Conservation (phyloP, 2,329 filamentous ascomycete genomes). For the Neoarthrinium moseri region DNA sequence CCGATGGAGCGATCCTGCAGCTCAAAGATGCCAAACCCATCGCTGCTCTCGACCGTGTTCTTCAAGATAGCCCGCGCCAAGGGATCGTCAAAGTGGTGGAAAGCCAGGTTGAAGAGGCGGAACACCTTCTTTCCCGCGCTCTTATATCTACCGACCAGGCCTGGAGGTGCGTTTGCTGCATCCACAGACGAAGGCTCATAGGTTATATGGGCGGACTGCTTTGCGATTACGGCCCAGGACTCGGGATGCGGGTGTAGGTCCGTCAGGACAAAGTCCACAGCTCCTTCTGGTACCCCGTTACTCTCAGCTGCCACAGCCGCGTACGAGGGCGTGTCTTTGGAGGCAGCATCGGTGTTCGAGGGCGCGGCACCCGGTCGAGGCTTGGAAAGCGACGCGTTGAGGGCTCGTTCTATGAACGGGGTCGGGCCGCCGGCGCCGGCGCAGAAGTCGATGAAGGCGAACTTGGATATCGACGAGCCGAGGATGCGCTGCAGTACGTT, state of each 20-base stretch:
- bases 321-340: constrained; percentile 18
- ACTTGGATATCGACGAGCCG: constrained; percentile 42
- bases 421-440: constrained; percentile 73
- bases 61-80: constrained; percentile 59
- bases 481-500: constrained; percentile 52
- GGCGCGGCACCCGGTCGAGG: neutral
- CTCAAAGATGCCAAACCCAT: constrained; percentile 72
- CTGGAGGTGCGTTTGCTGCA: constrained; percentile 57
- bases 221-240: constrained; percentile 55
- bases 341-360: constrained; percentile 7
- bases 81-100: constrained; percentile 73
- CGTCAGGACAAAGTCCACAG: constrained; percentile 61
- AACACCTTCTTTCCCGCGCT: constrained; percentile 52
- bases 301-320: constrained; percentile 18
- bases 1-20: constrained; percentile 64
- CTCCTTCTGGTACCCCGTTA: constrained; percentile 7
- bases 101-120: constrained; percentile 70
- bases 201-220: constrained; percentile 52
- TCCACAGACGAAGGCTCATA: constrained; percentile 64
- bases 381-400: constrained; percentile 42
- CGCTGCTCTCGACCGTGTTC: constrained; percentile 62
- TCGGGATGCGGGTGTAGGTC: constrained; percentile 64
- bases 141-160: constrained; percentile 37
- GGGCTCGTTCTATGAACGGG: constrained; percentile 57
- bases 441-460: constrained; percentile 74